Evolutionary conservation across 805 yeast species (phyloP).

Genomic region (Candida silvicultrix): DNA sequence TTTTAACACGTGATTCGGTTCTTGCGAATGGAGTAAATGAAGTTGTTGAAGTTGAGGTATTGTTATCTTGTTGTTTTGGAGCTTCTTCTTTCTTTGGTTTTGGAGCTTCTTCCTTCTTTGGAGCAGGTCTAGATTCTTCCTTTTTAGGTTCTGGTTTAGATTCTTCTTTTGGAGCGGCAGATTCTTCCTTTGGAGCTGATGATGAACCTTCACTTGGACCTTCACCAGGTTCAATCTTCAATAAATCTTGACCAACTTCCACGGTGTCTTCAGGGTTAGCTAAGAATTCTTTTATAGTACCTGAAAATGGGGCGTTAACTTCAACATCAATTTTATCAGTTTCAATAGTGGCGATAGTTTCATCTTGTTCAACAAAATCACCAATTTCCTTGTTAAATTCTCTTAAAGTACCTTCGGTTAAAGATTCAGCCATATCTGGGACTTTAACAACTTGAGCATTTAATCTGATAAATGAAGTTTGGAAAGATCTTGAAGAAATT

Average conservation of each 20-base stretch:
- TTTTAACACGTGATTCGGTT: constrained; percentile 86
- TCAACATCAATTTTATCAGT: constrained; percentile 98
- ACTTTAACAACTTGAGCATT: constrained; percentile 65
- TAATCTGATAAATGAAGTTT: constrained; percentile 17
- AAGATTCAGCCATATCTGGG: constrained; percentile 98
- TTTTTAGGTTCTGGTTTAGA: constrained; percentile 17
- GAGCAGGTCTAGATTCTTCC: constrained; percentile 16
- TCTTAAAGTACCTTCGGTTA: constrained; percentile 91
- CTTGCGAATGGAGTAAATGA: constrained; percentile 60
- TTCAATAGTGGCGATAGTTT: constrained; percentile 92
- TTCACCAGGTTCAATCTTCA: constrained; percentile 74
- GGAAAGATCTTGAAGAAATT: background rate
- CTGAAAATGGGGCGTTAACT: constrained; percentile 90
- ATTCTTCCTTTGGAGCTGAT: constrained; percentile 17
- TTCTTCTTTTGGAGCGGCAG: constrained; percentile 13
- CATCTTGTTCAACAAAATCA: constrained; percentile 81
- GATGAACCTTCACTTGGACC: constrained; percentile 58
- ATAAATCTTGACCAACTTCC: constrained; percentile 89
- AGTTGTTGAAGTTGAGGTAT: no score
- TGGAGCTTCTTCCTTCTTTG: constrained; percentile 15
- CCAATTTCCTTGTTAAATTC: constrained; percentile 71
- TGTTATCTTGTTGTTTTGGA: constrained; percentile 26
- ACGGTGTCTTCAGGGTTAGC: constrained; percentile 89
- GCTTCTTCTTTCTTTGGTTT: constrained; percentile 11
- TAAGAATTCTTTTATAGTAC: constrained; percentile 79